Conservation (phyloP, 1,284 basidiomycete genomes). For the Porogramme epimiltina region DNA sequence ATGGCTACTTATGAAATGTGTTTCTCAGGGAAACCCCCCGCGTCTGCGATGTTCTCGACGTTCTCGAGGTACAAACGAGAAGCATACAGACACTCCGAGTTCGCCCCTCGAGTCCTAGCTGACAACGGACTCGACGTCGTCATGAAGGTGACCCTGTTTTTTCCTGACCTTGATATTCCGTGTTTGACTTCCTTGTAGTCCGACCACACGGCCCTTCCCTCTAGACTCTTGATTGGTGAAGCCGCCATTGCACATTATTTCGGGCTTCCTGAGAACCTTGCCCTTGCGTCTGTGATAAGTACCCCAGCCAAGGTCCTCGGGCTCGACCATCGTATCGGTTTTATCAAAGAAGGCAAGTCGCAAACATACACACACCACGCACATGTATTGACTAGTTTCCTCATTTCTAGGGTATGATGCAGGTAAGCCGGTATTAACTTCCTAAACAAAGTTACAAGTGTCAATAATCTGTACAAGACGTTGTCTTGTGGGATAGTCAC, state of each 20-base stretch:
- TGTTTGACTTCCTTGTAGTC: conserved; percentile 37
- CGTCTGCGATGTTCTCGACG: conserved; percentile 60
- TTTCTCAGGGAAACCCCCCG: conserved; percentile 41
- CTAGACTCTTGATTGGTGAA: conserved; percentile 68
- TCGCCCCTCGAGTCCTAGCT: conserved; percentile 73
- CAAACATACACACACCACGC: background rate
- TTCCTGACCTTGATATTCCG: background rate
- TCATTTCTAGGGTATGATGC: conserved; percentile 33
- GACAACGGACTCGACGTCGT: conserved; percentile 66
- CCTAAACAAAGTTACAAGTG: too few species aligned
- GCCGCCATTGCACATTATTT: conserved; percentile 72
- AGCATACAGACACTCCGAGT: conserved; percentile 78
- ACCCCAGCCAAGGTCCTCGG: conserved; percentile 65
- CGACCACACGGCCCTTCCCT: conserved; percentile 70
- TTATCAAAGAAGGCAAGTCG: conserved; percentile 47
- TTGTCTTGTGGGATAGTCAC: conserved; percentile 91
- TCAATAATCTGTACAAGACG: too few species aligned
- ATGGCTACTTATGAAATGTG: background rate
- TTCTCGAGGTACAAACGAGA: conserved; percentile 68
- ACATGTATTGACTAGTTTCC: background rate
- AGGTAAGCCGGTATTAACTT: conserved; percentile 25
- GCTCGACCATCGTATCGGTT: conserved; percentile 68
- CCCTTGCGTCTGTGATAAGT: conserved; percentile 63
- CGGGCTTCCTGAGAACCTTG: conserved; percentile 44
- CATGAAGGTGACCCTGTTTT: too few species aligned